These are phyloP conservation scores for Stagonosporopsis vannaccii DNA, from an alignment of 2,329 filamentous ascomycete genomes.

Conservation along the genomic window DNA sequence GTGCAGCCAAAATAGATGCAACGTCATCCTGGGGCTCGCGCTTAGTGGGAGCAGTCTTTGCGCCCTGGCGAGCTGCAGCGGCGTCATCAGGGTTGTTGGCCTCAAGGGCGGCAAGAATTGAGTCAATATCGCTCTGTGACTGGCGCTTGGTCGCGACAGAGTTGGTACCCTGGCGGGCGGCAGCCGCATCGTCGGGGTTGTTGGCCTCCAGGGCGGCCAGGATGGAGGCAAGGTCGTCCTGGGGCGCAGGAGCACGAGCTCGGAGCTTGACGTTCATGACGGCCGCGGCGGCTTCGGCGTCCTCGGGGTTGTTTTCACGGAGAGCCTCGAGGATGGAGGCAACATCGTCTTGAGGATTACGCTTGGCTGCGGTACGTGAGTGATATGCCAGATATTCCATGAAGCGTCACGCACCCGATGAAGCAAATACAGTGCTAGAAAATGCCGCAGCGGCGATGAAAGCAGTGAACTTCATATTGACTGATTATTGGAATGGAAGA, in stretches of 20 bases:
- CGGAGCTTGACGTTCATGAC: constrained; percentile 38
- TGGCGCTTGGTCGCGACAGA: constrained; percentile 20
- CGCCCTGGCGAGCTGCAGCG: constrained; percentile 22
- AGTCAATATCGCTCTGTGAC: constrained; percentile 23
- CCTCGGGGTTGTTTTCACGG: constrained; percentile 37
- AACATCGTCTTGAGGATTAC: constrained; percentile 32
- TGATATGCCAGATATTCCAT: not conserved
- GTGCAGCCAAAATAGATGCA: constrained; percentile 27
- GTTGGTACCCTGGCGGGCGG: constrained; percentile 22
- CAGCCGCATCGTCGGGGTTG: constrained; percentile 36
- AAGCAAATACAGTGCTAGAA: constrained; percentile 38
- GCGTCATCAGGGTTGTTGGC: constrained; percentile 39
- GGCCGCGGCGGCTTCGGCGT: constrained; percentile 34
- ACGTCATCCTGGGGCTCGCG: constrained; percentile 26
- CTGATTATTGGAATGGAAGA: constrained; percentile 14
- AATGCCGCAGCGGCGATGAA: constrained; percentile 35
- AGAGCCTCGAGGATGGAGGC: constrained; percentile 39
- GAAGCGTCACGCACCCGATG: constrained; percentile 21
- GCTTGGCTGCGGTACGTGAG: constrained; percentile 19
- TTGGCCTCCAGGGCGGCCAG: constrained; percentile 32
- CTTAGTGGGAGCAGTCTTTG: constrained; percentile 14
- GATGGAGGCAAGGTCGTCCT: constrained; percentile 32
- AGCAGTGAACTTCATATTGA: constrained; percentile 40
- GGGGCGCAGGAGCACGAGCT: constrained; percentile 24
- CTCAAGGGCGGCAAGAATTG: constrained; percentile 28